These are phyloP conservation scores for Solanum tarijense DNA, from an alignment of 257 asterid species.

Conservation along the genomic window DNA sequence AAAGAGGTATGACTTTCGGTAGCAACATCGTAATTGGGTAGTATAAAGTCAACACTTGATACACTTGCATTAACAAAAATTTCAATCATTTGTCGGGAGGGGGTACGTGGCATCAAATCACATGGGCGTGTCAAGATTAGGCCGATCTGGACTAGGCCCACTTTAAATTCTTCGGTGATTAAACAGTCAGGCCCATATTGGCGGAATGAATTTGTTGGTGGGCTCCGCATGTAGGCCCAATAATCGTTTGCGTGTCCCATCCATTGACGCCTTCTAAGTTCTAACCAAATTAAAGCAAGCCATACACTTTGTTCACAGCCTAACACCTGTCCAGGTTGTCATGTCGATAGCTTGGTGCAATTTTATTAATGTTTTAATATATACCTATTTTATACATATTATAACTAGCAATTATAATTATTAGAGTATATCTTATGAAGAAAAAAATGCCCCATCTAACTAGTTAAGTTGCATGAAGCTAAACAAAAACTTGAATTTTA, in stretches of 20 bases:
- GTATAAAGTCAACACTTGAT: background rate
- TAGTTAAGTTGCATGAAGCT: background rate
- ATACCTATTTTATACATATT: too few relatives aligned
- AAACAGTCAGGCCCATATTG: background rate
- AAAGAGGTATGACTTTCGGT: background rate
- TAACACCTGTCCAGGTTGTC: background rate
- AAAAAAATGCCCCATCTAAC: background rate
- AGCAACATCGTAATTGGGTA: background rate
- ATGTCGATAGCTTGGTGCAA: background rate
- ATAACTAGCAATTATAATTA: background rate
- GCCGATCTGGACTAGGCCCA: background rate
- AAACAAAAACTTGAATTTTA: background rate
- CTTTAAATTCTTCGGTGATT: background rate
- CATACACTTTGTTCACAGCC: background rate
- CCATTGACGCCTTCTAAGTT: background rate
- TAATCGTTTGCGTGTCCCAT: background rate
- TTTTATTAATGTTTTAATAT: background rate
- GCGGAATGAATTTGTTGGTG: background rate
- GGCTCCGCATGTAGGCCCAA: background rate
- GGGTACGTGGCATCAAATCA: background rate
- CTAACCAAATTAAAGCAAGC: background rate
- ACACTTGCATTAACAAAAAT: background rate
- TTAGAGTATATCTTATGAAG: background rate
- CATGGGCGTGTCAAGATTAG: background rate
- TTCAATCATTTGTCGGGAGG: background rate